Conservation (phyloP, 2,329 filamentous ascomycete genomes). For the Aspergillus pseudoglaucus region DNA sequence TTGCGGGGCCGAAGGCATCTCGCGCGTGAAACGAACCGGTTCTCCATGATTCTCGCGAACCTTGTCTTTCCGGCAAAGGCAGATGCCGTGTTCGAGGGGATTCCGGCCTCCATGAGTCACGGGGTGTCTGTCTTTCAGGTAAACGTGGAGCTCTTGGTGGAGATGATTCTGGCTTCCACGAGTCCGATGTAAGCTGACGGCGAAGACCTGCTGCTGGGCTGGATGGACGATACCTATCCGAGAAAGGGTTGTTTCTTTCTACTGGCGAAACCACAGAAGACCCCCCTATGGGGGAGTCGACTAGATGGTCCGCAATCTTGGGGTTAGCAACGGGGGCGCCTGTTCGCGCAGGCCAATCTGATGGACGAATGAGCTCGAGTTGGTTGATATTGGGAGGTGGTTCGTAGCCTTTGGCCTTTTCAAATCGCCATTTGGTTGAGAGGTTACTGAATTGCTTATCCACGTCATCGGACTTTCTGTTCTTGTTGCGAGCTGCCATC, state of each 20-base stretch:
- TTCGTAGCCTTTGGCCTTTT: conserved; percentile 28
- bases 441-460: conserved; percentile 10
- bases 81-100: not conserved
- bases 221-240: not conserved
- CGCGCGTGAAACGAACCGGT: not conserved
- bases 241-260: not conserved
- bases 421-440: conserved; percentile 21
- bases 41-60: not conserved
- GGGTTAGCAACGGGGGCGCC: not conserved
- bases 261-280: not conserved
- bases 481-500: conserved; percentile 4
- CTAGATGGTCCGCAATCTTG: not conserved
- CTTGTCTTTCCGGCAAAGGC: not conserved
- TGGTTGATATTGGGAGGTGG: conserved; percentile 30
- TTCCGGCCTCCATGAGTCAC: not conserved
- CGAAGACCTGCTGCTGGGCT: not conserved
- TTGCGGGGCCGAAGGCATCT: not conserved
- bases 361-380: conserved; percentile 30
- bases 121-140: not conserved
- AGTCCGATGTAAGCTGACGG: not conserved
- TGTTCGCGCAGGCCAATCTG: conserved; percentile 21
- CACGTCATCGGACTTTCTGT: not conserved
- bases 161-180: not conserved
- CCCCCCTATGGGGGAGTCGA: not conserved
- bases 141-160: not conserved